Evolutionary conservation across 164 flowering plant species (phyloP), one percentile per base, ranked within the genome.

Genomic region (Dillenia suffruticosa): DNA sequence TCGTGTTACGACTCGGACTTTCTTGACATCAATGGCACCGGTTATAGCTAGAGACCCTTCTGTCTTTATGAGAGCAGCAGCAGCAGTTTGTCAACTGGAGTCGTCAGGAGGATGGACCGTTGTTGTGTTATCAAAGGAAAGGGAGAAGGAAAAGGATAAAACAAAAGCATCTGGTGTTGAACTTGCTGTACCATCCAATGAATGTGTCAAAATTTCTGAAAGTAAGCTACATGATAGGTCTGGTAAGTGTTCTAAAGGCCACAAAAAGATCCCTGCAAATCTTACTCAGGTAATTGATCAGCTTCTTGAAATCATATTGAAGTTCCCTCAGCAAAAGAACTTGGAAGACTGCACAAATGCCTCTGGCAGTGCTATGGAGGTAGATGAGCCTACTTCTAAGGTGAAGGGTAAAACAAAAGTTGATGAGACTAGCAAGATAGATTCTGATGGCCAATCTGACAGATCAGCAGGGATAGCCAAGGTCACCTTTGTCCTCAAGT

Each of bases 1-100:
- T 10, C 90, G 86, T 46, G 70, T 79, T 40, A 68, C 82, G 1
- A 77, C 85, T 1, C 68, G 86, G 17, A 62, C 82, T 46, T 90
- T 93, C 72, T 76, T 93, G 77, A 84, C 88, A 61, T 79, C 89
- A 19, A 79, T 93, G 95, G 91, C 97, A 45, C 82, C 98, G 67
- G 95, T 93, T 59, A 82, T 93, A 46, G 80, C 87, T 13, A 76
- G 98, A 79, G 98, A 93, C 78, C 96, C 98, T 17, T 77, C 62
- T 44, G 68, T 87, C 60, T 93, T 93, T 69, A 85, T 91, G 91
- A 85, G 73, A 78, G 97, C 97, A 62, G 88, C 86, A 46, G 74
- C 84, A 61, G 71, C 87, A 52, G 87, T 84, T 62, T 93, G 98
- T 73, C 95, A 93, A 70, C 60, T 93, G 74, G 96, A 93, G 61